Conservation (phyloP, 345 rosid genomes). For the Salix exigua region DNA sequence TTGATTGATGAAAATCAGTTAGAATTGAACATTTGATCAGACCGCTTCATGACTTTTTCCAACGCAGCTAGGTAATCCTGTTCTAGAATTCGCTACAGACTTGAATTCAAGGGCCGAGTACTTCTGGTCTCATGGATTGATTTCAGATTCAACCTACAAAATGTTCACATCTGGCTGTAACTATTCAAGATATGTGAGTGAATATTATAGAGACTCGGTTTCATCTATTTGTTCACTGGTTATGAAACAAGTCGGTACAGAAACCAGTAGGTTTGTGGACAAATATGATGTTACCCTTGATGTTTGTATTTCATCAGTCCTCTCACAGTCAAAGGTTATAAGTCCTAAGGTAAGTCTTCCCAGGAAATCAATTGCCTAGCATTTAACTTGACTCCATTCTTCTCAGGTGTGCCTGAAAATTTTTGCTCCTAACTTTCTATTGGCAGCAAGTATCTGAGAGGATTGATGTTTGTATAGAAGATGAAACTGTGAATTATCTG, state of each 20-base stretch:
- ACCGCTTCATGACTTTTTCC: neutral
- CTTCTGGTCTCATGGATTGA: conserved; percentile 97
- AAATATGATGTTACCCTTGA: conserved; percentile 93
- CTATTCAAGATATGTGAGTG: conserved; percentile 85
- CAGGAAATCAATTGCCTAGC: neutral
- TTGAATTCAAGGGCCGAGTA: conserved; percentile 91
- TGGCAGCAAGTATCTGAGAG: conserved; percentile 18
- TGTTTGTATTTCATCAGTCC: conserved; percentile 75
- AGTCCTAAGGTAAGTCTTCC: conserved; percentile 57
- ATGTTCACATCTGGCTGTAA: conserved; percentile 84
- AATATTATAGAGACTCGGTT: conserved; percentile 72
- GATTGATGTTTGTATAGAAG: conserved; percentile 92
- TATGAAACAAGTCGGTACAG: conserved; percentile 68
- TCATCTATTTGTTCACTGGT: conserved; percentile 68
- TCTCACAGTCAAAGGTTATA: conserved; percentile 74
- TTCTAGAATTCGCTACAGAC: conserved; percentile 78
- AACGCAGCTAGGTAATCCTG: conserved; percentile 87
- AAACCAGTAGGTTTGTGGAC: conserved; percentile 86
- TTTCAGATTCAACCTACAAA: conserved; percentile 82
- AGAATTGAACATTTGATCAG: neutral
- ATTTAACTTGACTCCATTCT: neutral
- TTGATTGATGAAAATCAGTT: neutral
- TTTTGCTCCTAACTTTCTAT: neutral
- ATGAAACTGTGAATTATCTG: conserved; percentile 76
- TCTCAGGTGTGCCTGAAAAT: neutral